phyloP scores from a whole-genome alignment of 1,284 basidiomycete genomes.

The Apiotrichum siamense region DNA sequence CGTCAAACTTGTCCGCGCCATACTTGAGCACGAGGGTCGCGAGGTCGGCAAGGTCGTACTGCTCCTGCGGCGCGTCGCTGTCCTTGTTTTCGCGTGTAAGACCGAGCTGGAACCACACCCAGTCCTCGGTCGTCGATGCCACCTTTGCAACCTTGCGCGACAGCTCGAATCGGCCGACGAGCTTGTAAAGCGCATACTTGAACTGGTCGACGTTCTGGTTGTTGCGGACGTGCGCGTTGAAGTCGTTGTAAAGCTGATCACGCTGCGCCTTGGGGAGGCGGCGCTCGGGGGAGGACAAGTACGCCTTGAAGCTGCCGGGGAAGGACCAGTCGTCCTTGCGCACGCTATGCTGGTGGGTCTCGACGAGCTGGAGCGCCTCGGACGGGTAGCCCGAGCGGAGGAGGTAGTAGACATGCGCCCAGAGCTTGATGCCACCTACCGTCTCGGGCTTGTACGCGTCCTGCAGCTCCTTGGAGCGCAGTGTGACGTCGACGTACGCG shows the following conservation, averaged over 20 bases:
- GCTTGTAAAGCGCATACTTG: slow-evolving; percentile 90
- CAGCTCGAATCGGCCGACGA: slow-evolving; percentile 89
- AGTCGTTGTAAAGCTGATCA: slow-evolving; percentile 78
- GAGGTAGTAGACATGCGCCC: slow-evolving; percentile 88
- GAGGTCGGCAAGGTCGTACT: slow-evolving; percentile 69
- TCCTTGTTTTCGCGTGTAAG: slow-evolving; percentile 62
- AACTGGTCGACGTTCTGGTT: slow-evolving; percentile 78
- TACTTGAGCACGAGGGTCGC: slow-evolving; percentile 76
- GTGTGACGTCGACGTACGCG: slow-evolving; percentile 69
- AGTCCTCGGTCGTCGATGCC: slow-evolving; percentile 90
- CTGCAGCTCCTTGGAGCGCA: slow-evolving; percentile 58
- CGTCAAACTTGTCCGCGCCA: slow-evolving; percentile 87
- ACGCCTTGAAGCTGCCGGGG: slow-evolving; percentile 73
- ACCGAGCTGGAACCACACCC: slow-evolving; percentile 95
- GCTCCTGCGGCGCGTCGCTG: slow-evolving; percentile 55
- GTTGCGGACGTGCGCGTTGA: slow-evolving; percentile 88
- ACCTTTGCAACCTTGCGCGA: slow-evolving; percentile 75
- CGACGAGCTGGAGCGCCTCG: slow-evolving; percentile 73
- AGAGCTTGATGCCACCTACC: slow-evolving; percentile 76
- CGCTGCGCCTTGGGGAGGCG: slow-evolving; percentile 71
- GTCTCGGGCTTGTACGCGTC: slow-evolving; percentile 84
- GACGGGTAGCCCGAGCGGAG: slow-evolving; percentile 74
- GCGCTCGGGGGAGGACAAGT: slow-evolving; percentile 74
- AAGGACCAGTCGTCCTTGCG: slow-evolving; percentile 78
- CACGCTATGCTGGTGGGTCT: slow-evolving; percentile 66